Conservation (phyloP, 371 early-diverging fungal genomes). For the Mucor sp. region DNA sequence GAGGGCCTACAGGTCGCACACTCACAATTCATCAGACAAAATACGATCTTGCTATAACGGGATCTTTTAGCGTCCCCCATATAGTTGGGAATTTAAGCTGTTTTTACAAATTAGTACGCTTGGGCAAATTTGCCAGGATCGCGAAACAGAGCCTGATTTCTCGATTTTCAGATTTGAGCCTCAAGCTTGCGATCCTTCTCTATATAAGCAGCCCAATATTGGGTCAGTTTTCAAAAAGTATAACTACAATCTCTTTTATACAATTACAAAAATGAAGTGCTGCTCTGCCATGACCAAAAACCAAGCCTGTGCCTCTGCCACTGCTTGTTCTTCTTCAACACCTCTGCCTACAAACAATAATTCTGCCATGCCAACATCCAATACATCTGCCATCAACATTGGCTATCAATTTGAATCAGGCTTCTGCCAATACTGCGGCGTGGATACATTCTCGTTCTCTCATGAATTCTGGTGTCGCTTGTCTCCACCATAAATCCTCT, state of each 20-base stretch:
- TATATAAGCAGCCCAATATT: not conserved
- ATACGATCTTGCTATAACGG: not conserved
- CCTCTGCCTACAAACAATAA: not conserved
- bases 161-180: not conserved
- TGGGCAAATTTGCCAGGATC: not conserved
- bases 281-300: not conserved
- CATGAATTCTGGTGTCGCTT: not conserved
- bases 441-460: slow-evolving; percentile 14
- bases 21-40: not conserved
- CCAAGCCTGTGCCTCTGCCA: not conserved
- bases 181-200: not conserved
- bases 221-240: not conserved
- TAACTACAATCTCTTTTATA: not conserved
- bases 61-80: not conserved
- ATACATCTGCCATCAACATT: not conserved
- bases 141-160: not conserved
- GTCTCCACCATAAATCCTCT: not conserved
- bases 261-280: not conserved
- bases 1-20: not conserved
- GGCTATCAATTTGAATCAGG: not conserved
- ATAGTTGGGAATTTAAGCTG: not conserved
- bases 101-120: not conserved
- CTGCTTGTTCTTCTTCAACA: not conserved
- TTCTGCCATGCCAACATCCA: not conserved
- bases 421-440: slow-evolving; percentile 21